Evolutionary conservation across 805 yeast species (phyloP).

Genomic region (Wickerhamiella siamensis): DNA sequence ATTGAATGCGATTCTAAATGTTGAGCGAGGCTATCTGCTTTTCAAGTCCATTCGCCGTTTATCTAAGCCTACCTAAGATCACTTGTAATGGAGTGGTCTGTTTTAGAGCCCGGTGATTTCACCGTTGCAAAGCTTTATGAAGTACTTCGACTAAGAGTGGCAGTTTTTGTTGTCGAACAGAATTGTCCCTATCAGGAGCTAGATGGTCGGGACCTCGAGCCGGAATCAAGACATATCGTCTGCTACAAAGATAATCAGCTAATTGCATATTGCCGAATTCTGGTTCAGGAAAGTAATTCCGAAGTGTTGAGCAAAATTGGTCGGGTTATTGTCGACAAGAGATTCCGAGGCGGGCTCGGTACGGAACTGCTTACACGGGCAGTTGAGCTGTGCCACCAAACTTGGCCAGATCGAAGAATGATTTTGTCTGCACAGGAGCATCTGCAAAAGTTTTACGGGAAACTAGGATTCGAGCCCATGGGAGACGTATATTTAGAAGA

Average conservation of each 20-base stretch:
- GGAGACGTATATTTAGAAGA: constrained; percentile 9
- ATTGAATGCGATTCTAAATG: too few relatives aligned
- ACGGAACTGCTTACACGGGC: constrained; percentile 7
- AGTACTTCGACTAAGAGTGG: constrained; percentile 10
- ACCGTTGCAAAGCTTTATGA: constrained; percentile 9
- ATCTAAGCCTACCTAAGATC: too few relatives aligned
- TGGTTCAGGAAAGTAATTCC: background rate
- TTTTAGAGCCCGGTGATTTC: constrained; percentile 4
- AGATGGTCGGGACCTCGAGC: constrained; percentile 14
- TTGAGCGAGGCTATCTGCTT: background rate
- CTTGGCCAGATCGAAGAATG: background rate
- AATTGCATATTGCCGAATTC: constrained; percentile 7
- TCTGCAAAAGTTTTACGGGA: constrained; percentile 11
- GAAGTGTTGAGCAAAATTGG: constrained; percentile 9
- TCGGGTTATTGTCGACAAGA: constrained; percentile 12
- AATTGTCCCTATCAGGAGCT: constrained; percentile 15
- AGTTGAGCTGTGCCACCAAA: constrained; percentile 6
- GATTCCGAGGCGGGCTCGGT: constrained; percentile 14
- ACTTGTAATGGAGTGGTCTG: constrained; percentile 3
- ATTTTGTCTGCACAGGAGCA: constrained; percentile 13
- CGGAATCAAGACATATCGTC: constrained; percentile 8
- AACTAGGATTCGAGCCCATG: constrained; percentile 10
- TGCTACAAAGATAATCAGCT: constrained; percentile 4
- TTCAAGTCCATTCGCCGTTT: background rate
- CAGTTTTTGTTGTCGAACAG: constrained; percentile 19